Percentiles rank a stretch among this genome's conserved stretches.
phyloP scores from a whole-genome alignment of 495 filamentous ascomycete species.

The Venustampulla echinocandica region DNA sequence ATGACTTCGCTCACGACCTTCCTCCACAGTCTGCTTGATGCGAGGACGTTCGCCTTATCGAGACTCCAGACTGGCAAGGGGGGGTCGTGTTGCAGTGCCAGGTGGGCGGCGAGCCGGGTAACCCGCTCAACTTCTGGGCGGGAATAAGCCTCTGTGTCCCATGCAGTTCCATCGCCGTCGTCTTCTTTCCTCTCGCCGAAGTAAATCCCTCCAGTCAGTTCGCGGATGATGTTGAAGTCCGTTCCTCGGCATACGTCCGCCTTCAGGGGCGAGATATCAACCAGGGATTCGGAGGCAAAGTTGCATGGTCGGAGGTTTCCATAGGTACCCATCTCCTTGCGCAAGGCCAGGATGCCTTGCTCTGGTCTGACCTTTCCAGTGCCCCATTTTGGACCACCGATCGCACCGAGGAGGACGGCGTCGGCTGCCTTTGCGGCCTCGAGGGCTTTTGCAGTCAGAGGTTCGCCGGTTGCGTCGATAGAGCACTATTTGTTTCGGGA shows the following conservation, averaged over 20 bases:
- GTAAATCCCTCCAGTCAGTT: slow-evolving; percentile 94
- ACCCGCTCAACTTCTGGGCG: slow-evolving; percentile 85
- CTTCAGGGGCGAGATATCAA: slow-evolving; percentile 83
- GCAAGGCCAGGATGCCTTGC: slow-evolving; percentile 85
- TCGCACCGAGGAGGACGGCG: slow-evolving; percentile 87
- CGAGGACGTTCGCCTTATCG: slow-evolving; percentile 97
- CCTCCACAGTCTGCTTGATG: slow-evolving; percentile 83
- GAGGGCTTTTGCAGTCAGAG: slow-evolving; percentile 80
- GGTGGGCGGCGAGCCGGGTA: slow-evolving; percentile 69
- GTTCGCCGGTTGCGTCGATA: slow-evolving; percentile 70
- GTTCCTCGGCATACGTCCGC: slow-evolving; percentile 76
- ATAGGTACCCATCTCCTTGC: slow-evolving; percentile 90
- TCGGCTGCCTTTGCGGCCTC: slow-evolving; percentile 80
- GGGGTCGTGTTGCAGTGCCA: slow-evolving; percentile 73
- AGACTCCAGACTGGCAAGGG: slow-evolving; percentile 78
- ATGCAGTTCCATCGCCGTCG: slow-evolving; percentile 67
- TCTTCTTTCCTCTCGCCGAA: slow-evolving; percentile 90
- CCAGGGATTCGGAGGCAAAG: slow-evolving; percentile 85
- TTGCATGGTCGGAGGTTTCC: slow-evolving; percentile 97
- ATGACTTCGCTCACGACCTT: slow-evolving; percentile 77
- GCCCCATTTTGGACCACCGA: slow-evolving; percentile 97
- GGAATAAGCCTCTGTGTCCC: slow-evolving; percentile 87
- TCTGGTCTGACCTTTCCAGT: slow-evolving; percentile 83
- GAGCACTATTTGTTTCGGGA: slow-evolving; percentile 71
- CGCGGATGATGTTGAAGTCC: slow-evolving; percentile 91